A percentile compares a stretch with the other conserved stretches of the same genome.
Conservation (phyloP, 1,284 basidiomycete genomes). For the Ustilago hordei region DNA sequence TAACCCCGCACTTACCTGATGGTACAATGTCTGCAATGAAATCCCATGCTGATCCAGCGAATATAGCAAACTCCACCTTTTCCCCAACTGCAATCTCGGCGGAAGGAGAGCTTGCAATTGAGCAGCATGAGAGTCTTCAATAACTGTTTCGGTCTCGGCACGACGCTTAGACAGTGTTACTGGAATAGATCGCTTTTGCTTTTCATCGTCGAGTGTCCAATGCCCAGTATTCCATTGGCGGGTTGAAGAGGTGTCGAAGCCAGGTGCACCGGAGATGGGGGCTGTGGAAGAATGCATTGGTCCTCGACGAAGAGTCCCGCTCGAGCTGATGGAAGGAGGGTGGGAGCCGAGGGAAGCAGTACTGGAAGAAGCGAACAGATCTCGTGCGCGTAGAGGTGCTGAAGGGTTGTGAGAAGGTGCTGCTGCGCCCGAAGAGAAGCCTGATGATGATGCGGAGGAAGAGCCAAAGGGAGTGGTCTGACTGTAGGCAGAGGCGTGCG, state of each 20-base stretch:
- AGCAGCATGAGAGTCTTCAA: conserved; percentile 59
- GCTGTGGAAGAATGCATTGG: conserved; percentile 31
- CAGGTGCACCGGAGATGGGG: conserved; percentile 63
- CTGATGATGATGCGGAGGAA: conserved; percentile 13
- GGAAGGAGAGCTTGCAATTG: conserved; percentile 73
- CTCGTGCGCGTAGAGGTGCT: conserved; percentile 36
- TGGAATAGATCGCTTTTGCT: conserved; percentile 42
- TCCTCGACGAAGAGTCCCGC: conserved; percentile 28
- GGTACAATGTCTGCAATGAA: conserved; percentile 82
- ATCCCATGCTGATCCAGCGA: conserved; percentile 96
- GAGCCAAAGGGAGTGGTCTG: conserved; percentile 44
- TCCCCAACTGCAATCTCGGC: conserved; percentile 81
- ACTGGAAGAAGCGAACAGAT: conserved; percentile 25
- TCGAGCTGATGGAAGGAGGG: conserved; percentile 8
- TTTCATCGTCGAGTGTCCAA: conserved; percentile 56
- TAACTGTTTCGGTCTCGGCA: conserved; percentile 59
- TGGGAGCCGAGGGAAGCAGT: conserved; percentile 2
- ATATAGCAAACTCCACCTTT: conserved; percentile 88
- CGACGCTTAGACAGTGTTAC: conserved; percentile 57
- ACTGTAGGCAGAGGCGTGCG: conserved; percentile 47
- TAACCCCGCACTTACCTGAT: conserved; percentile 49
- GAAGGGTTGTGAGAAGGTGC: conserved; percentile 10
- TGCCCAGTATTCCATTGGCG: conserved; percentile 65
- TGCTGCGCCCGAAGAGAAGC: conserved; percentile 37
- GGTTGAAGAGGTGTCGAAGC: conserved; percentile 51